A percentile compares a stretch with the other conserved stretches of the same genome.
Evolutionary conservation across 805 yeast genomes (phyloP).

Genomic region (Komagataella kurtzmanii): DNA sequence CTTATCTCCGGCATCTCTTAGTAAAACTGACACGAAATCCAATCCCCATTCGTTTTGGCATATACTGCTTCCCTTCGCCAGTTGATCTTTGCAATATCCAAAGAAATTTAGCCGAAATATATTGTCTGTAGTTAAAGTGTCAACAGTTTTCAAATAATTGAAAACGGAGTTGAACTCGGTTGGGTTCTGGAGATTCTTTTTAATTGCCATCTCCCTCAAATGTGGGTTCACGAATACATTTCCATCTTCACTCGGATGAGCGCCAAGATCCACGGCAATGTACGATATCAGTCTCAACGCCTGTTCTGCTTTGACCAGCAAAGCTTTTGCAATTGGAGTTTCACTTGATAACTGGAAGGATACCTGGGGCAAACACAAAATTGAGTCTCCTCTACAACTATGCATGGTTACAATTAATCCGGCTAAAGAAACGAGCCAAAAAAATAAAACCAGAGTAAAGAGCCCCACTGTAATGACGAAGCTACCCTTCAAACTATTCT

Average conservation of each 20-base stretch:
- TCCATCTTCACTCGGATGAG: conserved; percentile 3
- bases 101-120: conserved; percentile 27
- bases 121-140: conserved; percentile 29
- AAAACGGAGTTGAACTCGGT: conserved; percentile 3
- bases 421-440: neutral
- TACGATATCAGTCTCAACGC: conserved; percentile 29
- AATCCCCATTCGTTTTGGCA: conserved; percentile 27
- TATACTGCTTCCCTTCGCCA: conserved; percentile 7
- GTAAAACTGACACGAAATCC: conserved; percentile 31
- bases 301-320: conserved; percentile 23
- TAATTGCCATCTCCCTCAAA: neutral
- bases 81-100: conserved; percentile 33
- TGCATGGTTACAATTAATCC: conserved; percentile 6
- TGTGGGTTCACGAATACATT: conserved; percentile 4
- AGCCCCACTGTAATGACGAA: conserved; percentile 7
- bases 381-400: conserved; percentile 19
- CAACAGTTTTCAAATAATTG: conserved; percentile 19
- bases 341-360: conserved; percentile 25
- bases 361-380: conserved; percentile 28
- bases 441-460: neutral
- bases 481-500: conserved; percentile 9
- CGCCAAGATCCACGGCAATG: conserved; percentile 29
- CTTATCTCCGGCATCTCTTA: conserved; percentile 37
- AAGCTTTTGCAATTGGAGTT: conserved; percentile 19
- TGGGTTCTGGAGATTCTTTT: neutral